Percentiles rank a stretch among this genome's conserved stretches.
phyloP scores from a whole-genome alignment of 495 filamentous ascomycete genomes.

The Podospora fimiseda region DNA sequence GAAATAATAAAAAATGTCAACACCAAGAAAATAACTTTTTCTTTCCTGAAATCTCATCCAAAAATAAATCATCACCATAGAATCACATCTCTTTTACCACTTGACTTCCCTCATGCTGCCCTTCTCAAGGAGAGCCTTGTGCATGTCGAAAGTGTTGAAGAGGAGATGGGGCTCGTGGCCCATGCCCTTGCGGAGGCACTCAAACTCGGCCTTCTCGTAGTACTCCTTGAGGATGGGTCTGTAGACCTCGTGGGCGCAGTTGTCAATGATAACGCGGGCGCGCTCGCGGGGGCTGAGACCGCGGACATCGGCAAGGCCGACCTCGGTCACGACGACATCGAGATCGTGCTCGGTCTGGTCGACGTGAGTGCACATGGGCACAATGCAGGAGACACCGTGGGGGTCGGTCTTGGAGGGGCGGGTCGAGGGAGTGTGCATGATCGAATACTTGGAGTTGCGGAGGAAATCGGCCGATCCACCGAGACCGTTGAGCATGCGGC shows the following conservation, averaged over 20 bases:
- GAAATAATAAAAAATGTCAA: not conserved
- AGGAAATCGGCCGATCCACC: slow-evolving; percentile 88
- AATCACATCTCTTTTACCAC: slow-evolving; percentile 29
- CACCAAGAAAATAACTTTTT: not conserved
- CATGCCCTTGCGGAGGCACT: slow-evolving; percentile 83
- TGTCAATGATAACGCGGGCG: slow-evolving; percentile 78
- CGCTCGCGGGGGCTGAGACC: slow-evolving; percentile 76
- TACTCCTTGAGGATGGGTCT: slow-evolving; percentile 75
- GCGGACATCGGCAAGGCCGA: slow-evolving; percentile 80
- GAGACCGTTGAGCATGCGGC: slow-evolving; percentile 86
- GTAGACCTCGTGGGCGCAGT: slow-evolving; percentile 85
- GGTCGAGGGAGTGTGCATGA: slow-evolving; percentile 87
- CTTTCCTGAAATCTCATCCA: not conserved
- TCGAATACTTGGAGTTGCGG: slow-evolving; percentile 74
- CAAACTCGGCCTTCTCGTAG: slow-evolving; percentile 79
- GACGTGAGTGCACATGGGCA: slow-evolving; percentile 88
- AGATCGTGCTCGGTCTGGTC: slow-evolving; percentile 92
- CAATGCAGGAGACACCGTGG: slow-evolving; percentile 77
- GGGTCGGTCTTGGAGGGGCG: slow-evolving; percentile 79
- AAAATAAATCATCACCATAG: not conserved
- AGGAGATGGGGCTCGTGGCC: slow-evolving; percentile 85
- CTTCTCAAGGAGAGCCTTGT: slow-evolving; percentile 70
- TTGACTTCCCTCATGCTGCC: slow-evolving; percentile 77
- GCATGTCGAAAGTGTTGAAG: slow-evolving; percentile 83
- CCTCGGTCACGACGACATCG: slow-evolving; percentile 82